phyloP scores from a whole-genome alignment of 306 rosid species.

The Purshia tridentata region DNA sequence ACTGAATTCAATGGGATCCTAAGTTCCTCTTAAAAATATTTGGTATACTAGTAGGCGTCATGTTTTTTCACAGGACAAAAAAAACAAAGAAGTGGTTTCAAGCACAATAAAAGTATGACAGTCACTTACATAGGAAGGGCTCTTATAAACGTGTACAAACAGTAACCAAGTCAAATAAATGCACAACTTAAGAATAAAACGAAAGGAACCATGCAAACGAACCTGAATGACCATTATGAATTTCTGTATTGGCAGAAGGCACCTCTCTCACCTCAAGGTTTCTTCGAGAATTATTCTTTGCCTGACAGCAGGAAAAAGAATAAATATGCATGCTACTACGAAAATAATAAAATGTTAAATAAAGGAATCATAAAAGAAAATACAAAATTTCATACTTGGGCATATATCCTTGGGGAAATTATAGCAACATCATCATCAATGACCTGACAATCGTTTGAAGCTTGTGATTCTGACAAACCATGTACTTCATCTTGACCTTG shows the following conservation, averaged over 20 bases:
- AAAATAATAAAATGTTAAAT: background rate
- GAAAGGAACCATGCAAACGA: background rate
- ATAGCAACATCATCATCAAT: constrained; percentile 37
- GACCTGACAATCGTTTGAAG: constrained; percentile 24
- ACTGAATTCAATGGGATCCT: background rate
- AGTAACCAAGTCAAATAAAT: background rate
- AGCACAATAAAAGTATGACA: background rate
- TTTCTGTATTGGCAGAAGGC: constrained; percentile 7
- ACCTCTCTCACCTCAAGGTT: constrained; percentile 25
- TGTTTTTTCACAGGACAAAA: background rate
- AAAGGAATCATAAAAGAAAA: background rate
- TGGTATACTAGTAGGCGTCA: background rate
- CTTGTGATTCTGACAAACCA: constrained; percentile 11
- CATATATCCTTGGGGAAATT: constrained; percentile 37
- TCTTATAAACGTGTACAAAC: background rate
- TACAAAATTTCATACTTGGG: constrained; percentile 23
- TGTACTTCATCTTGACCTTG: constrained; percentile 9
- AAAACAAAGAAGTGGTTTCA: background rate
- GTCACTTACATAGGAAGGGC: background rate
- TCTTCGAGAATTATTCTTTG: constrained; percentile 34
- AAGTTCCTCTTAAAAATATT: background rate
- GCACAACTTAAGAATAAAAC: background rate
- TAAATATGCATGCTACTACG: background rate
- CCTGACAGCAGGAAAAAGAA: constrained; percentile 22
- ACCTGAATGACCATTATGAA: constrained; percentile 25